Conservation (phyloP, 2,329 filamentous ascomycete genomes). For the Neocucurbitaria cava region DNA sequence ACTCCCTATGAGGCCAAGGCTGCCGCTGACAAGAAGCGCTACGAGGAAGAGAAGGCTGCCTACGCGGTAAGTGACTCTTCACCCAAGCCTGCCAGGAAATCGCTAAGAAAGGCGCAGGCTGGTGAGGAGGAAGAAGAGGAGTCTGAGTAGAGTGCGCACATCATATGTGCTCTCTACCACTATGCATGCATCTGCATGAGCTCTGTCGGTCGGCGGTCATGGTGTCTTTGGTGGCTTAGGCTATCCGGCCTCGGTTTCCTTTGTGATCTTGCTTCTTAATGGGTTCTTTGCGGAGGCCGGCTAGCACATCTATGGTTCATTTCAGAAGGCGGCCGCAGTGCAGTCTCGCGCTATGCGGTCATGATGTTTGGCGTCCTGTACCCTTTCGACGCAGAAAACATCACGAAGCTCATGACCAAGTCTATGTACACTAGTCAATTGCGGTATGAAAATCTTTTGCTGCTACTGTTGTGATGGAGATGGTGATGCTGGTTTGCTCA, state of each 20-base stretch:
- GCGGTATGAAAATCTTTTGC: slow-evolving; percentile 42
- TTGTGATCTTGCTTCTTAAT: slow-evolving; percentile 35
- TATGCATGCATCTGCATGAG: slow-evolving; percentile 12
- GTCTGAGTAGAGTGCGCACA: slow-evolving; percentile 43
- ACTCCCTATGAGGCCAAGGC: slow-evolving; percentile 96
- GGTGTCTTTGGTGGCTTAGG: slow-evolving; percentile 33
- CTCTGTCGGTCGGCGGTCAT: slow-evolving; percentile 25
- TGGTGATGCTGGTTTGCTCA: slow-evolving; percentile 2
- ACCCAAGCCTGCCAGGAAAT: not conserved
- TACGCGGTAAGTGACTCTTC: slow-evolving; percentile 53
- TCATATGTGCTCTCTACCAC: slow-evolving; percentile 15
- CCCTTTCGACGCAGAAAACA: slow-evolving; percentile 34
- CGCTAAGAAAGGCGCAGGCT: slow-evolving; percentile 18
- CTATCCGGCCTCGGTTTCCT: slow-evolving; percentile 29
- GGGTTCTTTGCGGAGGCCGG: slow-evolving; percentile 34
- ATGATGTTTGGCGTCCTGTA: slow-evolving; percentile 44
- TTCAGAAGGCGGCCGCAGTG: slow-evolving; percentile 34
- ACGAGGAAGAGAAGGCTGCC: slow-evolving; percentile 95
- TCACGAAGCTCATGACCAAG: slow-evolving; percentile 47
- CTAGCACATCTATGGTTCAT: slow-evolving; percentile 32
- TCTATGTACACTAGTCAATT: slow-evolving; percentile 47
- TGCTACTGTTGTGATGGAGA: slow-evolving; percentile 9
- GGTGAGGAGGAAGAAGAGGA: slow-evolving; percentile 52
- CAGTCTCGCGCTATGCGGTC: slow-evolving; percentile 29
- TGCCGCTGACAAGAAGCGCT: slow-evolving; percentile 96